Conservation (phyloP, 345 rosid species). For the Eucalyptus brandiana region DNA sequence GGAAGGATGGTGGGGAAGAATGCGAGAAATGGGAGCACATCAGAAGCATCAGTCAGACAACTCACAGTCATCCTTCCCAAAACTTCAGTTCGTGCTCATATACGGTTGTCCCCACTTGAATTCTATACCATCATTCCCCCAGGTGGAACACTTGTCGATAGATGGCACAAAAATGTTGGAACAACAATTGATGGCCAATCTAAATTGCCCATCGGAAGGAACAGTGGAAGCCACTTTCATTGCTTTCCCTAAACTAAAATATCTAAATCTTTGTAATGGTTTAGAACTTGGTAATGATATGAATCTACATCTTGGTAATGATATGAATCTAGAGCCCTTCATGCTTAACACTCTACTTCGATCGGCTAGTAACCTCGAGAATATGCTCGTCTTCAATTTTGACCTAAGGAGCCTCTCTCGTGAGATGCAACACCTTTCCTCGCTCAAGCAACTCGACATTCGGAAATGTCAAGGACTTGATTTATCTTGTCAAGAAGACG, state of each 20-base stretch:
- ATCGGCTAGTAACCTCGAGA: neutral
- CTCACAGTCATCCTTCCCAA: neutral
- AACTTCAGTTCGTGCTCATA: accelerated
- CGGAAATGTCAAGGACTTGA: accelerated
- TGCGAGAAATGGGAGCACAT: neutral
- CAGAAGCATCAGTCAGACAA: neutral
- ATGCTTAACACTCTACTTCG: neutral
- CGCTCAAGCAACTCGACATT: accelerated
- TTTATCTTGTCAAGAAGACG: no score
- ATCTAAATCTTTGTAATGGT: no score
- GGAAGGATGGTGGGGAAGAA: neutral
- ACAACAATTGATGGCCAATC: neutral
- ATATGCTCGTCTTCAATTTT: accelerated
- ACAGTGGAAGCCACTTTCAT: neutral
- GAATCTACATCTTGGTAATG: accelerated
- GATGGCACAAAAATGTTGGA: neutral
- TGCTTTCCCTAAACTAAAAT: no score
- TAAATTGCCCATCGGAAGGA: no score
- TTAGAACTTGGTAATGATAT: no score
- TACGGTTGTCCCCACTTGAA: accelerated
- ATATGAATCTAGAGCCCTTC: no score
- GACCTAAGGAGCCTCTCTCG: neutral
- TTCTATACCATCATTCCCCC: neutral
- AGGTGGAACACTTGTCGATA: accelerated
- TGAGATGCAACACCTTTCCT: neutral